Evolutionary conservation across 2,329 filamentous ascomycete species (phyloP).

Genomic region (Colletotrichum graminicola): DNA sequence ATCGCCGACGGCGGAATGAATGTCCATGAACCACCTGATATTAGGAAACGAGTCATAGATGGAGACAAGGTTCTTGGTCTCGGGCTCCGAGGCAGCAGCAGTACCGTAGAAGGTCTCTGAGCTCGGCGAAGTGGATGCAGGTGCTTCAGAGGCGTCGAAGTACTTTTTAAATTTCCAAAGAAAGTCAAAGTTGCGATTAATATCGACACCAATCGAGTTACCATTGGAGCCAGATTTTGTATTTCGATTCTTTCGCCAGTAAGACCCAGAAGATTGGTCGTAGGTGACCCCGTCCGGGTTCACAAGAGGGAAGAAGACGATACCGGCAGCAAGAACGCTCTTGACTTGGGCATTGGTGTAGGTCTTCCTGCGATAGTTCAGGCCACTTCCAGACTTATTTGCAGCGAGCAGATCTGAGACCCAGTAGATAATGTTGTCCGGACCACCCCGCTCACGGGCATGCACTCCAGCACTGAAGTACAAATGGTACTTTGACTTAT

Average conservation of each 20-base stretch:
- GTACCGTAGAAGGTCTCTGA: slow-evolving; percentile 60
- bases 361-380: slow-evolving; percentile 64
- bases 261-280: slow-evolving; percentile 62
- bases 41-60: slow-evolving; percentile 60
- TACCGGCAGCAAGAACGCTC: slow-evolving; percentile 63
- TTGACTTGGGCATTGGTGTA: slow-evolving; percentile 66
- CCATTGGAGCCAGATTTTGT: slow-evolving; percentile 24
- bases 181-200: slow-evolving; percentile 71
- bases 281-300: slow-evolving; percentile 67
- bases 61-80: slow-evolving; percentile 62
- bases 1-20: slow-evolving; percentile 62
- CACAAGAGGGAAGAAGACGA: slow-evolving; percentile 65
- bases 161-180: slow-evolving; percentile 64
- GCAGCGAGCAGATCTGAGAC: slow-evolving; percentile 68
- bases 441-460: slow-evolving; percentile 68
- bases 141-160: slow-evolving; percentile 55
- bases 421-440: slow-evolving; percentile 70
- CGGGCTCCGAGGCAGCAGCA: slow-evolving; percentile 60
- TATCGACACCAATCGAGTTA: slow-evolving; percentile 59
- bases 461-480: slow-evolving; percentile 68
- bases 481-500: slow-evolving; percentile 56
- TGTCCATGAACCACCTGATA: slow-evolving; percentile 63
- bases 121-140: slow-evolving; percentile 52
- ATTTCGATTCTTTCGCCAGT: slow-evolving; percentile 71
- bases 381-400: slow-evolving; percentile 59